These are phyloP conservation scores for Elsinoe fawcettii DNA, from an alignment of 2,329 filamentous ascomycete genomes.

Conservation along the genomic window DNA sequence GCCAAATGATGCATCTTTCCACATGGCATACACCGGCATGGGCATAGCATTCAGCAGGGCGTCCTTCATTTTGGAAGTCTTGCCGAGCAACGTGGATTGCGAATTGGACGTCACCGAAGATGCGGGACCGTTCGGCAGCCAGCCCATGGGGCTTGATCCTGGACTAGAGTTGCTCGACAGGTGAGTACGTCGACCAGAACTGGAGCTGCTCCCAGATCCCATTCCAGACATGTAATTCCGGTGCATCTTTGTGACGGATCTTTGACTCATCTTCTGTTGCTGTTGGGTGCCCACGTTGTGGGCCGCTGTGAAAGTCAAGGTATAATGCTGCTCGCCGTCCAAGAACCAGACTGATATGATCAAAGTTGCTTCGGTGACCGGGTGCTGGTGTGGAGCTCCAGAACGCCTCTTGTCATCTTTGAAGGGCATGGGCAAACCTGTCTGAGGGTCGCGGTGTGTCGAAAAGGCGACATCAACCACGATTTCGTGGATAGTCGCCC, in stretches of 20 bases:
- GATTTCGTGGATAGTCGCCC: constrained; percentile 48
- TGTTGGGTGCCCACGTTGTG: constrained; percentile 14
- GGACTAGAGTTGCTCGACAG: constrained; percentile 15
- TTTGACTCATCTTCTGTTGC: constrained; percentile 21
- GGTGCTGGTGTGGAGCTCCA: not conserved
- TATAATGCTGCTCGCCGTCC: constrained; percentile 61
- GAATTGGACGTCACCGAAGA: constrained; percentile 24
- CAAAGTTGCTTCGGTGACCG: constrained; percentile 58
- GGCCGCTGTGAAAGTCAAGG: constrained; percentile 64
- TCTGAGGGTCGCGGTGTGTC: constrained; percentile 35
- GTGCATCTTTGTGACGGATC: constrained; percentile 38
- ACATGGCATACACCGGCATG: constrained; percentile 70
- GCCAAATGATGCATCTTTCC: constrained; percentile 68
- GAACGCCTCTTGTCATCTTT: constrained; percentile 20
- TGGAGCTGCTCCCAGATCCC: constrained; percentile 33
- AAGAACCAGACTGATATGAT: constrained; percentile 70
- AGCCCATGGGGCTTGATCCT: constrained; percentile 13
- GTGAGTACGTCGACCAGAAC: constrained; percentile 21
- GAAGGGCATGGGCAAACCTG: constrained; percentile 31
- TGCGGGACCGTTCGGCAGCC: constrained; percentile 23
- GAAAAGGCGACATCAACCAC: constrained; percentile 62
- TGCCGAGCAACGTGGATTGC: constrained; percentile 56
- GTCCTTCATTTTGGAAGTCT: constrained; percentile 68
- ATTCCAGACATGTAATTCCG: constrained; percentile 31
- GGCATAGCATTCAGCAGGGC: constrained; percentile 67